These are phyloP conservation scores for Sarcomyxa edulis DNA, from an alignment of 768 basidiomycete genomes.

Conservation along the genomic window DNA sequence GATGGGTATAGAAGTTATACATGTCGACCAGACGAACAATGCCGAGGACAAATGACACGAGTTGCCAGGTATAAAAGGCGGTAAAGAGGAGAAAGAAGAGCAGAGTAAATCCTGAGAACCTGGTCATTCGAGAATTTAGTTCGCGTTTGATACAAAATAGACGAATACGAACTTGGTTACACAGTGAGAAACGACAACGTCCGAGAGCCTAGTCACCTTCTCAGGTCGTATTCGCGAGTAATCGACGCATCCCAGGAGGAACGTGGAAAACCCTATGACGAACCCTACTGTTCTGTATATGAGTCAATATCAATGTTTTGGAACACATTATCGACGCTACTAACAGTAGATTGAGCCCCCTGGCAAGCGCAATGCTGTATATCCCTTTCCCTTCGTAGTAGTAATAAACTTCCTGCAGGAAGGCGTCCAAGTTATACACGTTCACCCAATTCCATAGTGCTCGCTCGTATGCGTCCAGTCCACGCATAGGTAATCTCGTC, in stretches of 20 bases:
- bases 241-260: constrained; percentile 92
- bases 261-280: constrained; percentile 97
- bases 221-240: constrained; percentile 75
- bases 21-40: constrained; percentile 83
- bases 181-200: constrained; percentile 80
- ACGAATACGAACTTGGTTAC: constrained; percentile 62
- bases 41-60: constrained; percentile 71
- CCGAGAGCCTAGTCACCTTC: constrained; percentile 61
- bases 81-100: constrained; percentile 82
- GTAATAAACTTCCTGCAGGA: constrained; percentile 89
- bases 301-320: constrained; percentile 12
- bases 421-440: constrained; percentile 93
- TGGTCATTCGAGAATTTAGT: constrained; percentile 21
- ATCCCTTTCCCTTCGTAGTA: constrained; percentile 98
- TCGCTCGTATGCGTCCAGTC: constrained; percentile 79
- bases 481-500: constrained; percentile 52
- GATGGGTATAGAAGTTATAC: constrained; percentile 93
- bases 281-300: constrained; percentile 94
- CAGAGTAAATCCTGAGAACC: constrained; percentile 80
- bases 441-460: constrained; percentile 99
- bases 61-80: constrained; percentile 88
- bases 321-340: constrained; percentile 28
- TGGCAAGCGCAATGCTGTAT: constrained; percentile 87
- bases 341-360: constrained; percentile 92
- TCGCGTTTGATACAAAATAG: constrained; percentile 3